Base-by-base conservation (phyloP, 1,284 basidiomycete genomes). In the Chalciporus sp. region DNA sequence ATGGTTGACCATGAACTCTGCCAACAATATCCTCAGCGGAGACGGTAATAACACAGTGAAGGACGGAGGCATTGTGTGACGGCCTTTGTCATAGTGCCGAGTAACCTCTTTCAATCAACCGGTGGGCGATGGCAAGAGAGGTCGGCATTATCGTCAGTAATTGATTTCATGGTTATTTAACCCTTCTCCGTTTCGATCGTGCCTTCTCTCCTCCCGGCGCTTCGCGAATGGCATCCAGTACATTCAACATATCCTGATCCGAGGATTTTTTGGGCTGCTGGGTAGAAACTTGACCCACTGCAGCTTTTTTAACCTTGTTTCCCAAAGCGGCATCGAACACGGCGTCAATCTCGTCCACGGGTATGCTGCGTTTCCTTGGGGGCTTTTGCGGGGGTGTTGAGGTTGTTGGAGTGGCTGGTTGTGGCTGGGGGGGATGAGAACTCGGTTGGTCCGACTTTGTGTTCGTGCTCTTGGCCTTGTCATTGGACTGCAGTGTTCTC, bases 341-440 rank as follows among this genome's bases (percentile, higher is more conserved):
- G 5, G 72, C 78, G 52, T 91, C 89, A 53, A 92, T 90, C 63
- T 88, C 88, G 60, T 90, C 84, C 46, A 74, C 63, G 26, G 51
- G 42, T n/a, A 28, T 53, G 41, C 5, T 68, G 42, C 70, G 66
- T 60, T 69, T 75, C 56, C 68, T 64, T 42, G 67, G 68, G 56
- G 63, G 49, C 37, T 55, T 55, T 54, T 60, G 51, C 0, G 52
- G 37, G 0, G 19, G 28, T 14, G 10, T 39, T 19, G 45, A 23
- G 29, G 12, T 19, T 26, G 26, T 37, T 7, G 56, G 5, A n/a
- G 41, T 10, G 17, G 44, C 20, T 1, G 48, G 47, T 11, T 46
- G 45, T 33, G 49, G 46, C 31, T 49, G 47, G 17, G 33, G 7
- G 23, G 56, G 39, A 28, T 51, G 42, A 16, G 42, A 49, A 37